These are phyloP conservation scores for Penicillium turbatum DNA, from an alignment of 495 filamentous ascomycete genomes.

Conservation along the genomic window DNA sequence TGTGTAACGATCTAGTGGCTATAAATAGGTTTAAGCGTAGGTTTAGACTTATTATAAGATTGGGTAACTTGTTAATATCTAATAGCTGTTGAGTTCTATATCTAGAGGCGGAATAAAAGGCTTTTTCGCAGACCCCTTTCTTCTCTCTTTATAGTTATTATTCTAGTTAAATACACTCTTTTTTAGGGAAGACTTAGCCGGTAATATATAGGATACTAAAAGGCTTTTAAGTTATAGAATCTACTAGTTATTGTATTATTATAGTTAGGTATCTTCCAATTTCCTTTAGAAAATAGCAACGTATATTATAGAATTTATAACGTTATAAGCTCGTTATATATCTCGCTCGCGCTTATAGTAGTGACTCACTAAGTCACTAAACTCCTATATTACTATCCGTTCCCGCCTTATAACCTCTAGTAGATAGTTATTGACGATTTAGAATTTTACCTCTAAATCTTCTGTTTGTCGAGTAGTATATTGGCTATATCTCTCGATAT, in stretches of 20 bases:
- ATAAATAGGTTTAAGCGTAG: too few relatives aligned
- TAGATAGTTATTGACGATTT: not conserved
- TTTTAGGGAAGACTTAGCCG: too few relatives aligned
- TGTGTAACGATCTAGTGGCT: not conserved
- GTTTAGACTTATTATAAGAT: too few relatives aligned
- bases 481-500: too few relatives aligned
- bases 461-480: not conserved
- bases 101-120: too few relatives aligned
- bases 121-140: too few relatives aligned
- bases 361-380: constrained; percentile 2
- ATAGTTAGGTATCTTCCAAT: not conserved
- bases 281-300: too few relatives aligned
- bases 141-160: too few relatives aligned
- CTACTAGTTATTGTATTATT: not conserved
- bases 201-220: not conserved
- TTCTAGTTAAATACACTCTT: too few relatives aligned
- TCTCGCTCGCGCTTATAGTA: not conserved
- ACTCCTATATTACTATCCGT: not conserved
- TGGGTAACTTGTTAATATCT: too few relatives aligned
- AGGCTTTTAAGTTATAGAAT: not conserved
- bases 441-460: not conserved
- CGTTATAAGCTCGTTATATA: not conserved
- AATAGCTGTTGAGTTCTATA: too few relatives aligned
- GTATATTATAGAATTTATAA: not conserved
- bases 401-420: constrained; percentile 6